Percentiles rank a stretch among this genome's conserved stretches.
These are phyloP conservation scores for Calophaca sinica DNA, from an alignment of 306 rosid genomes.

Conservation along the genomic window DNA sequence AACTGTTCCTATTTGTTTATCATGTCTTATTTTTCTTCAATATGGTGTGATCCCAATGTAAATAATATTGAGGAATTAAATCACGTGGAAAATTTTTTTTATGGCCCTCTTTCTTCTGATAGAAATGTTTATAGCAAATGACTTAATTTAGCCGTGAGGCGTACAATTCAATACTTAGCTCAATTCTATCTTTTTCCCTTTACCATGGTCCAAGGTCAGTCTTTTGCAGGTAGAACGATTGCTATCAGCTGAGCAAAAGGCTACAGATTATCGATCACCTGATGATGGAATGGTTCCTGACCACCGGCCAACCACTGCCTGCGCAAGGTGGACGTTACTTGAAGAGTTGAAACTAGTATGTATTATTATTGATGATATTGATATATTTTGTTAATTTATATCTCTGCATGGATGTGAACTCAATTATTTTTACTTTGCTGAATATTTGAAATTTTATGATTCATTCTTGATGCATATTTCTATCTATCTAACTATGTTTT, in stretches of 20 bases:
- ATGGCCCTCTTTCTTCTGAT: conserved; percentile 23
- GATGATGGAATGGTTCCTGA: conserved; percentile 97
- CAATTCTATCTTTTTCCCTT: conserved; percentile 29
- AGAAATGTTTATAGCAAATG: not conserved
- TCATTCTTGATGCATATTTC: conserved; percentile 32
- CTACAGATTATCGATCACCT: conserved; percentile 86
- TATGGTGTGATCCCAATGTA: conserved; percentile 5
- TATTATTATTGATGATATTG: conserved; percentile 6
- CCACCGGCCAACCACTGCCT: conserved; percentile 96
- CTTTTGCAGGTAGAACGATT: conserved; percentile 85
- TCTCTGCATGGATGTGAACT: conserved; percentile 27
- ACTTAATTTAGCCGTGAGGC: conserved; percentile 17
- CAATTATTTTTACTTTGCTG: conserved; percentile 28
- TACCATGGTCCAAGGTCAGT: not conserved
- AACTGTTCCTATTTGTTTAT: not conserved
- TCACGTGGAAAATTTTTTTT: not conserved
- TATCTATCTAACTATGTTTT: not conserved
- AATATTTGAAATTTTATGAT: conserved; percentile 33
- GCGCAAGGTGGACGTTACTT: conserved; percentile 72
- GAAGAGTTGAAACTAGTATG: conserved; percentile 23
- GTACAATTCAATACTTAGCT: not conserved
- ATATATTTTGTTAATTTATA: conserved; percentile 18
- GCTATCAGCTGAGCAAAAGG: conserved; percentile 96
- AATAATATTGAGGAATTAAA: conserved; percentile 27
- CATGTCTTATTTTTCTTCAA: not conserved